Percentiles rank a stretch among this genome's conserved stretches.
Conservation (phyloP, 768 basidiomycete genomes). For the Russula olivacea region DNA sequence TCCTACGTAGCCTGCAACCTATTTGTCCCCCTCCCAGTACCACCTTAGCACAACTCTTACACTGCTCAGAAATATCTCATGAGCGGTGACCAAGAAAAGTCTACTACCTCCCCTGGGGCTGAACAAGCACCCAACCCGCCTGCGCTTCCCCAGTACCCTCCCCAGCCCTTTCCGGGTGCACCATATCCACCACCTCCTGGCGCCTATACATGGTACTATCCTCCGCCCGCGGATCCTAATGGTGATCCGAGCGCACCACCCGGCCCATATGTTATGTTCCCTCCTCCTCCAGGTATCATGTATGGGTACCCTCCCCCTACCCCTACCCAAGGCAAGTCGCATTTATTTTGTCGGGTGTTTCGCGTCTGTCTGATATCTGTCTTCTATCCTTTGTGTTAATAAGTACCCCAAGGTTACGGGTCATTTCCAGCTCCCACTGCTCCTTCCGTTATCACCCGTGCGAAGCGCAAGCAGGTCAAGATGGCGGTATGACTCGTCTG, state of each 20-base stretch:
- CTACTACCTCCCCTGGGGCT: constrained; percentile 1
- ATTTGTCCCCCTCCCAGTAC: background rate
- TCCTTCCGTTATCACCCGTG: constrained; percentile 27
- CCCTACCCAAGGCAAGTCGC: constrained; percentile 20
- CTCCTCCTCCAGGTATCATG: constrained; percentile 24
- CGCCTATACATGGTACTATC: constrained; percentile 25
- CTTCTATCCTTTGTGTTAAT: background rate
- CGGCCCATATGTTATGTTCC: constrained; percentile 23
- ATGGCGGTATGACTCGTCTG: constrained; percentile 43
- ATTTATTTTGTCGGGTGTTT: background rate
- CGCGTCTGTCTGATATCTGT: background rate
- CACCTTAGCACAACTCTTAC: background rate
- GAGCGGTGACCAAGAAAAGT: constrained; percentile 24
- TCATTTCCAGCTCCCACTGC: constrained; percentile 29
- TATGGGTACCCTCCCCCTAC: constrained; percentile 28
- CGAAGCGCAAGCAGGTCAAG: constrained; percentile 53
- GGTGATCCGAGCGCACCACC: constrained; percentile 19
- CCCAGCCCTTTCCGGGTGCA: constrained; percentile 15
- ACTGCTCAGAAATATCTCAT: constrained; percentile 7
- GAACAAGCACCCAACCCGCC: constrained; percentile 19
- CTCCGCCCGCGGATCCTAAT: constrained; percentile 22
- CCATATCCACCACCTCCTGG: constrained; percentile 23
- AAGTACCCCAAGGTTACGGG: constrained; percentile 16
- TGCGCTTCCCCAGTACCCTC: constrained; percentile 21
- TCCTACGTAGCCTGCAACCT: background rate